Percentiles rank a stretch among this genome's conserved stretches.
Evolutionary conservation across 2,329 filamentous ascomycete species (phyloP).

Genomic region (Aspergillus chevalieri): DNA sequence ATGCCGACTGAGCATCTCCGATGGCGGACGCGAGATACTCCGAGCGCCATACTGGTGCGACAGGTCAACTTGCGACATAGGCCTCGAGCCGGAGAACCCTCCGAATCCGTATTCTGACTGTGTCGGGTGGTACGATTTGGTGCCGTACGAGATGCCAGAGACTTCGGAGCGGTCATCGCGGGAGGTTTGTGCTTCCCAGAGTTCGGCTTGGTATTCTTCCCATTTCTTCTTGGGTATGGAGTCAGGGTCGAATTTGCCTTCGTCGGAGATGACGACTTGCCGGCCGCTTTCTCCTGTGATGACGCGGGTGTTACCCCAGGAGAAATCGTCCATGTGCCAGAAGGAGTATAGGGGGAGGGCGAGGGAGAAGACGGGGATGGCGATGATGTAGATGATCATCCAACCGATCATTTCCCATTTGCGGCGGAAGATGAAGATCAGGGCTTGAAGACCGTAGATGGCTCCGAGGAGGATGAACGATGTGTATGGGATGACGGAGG

Average conservation of each 20-base stretch:
- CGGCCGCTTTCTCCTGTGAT: slow-evolving; percentile 90
- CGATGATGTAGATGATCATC: slow-evolving; percentile 94
- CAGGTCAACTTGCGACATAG: slow-evolving; percentile 56
- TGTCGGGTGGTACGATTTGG: slow-evolving; percentile 62
- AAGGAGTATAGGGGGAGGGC: slow-evolving; percentile 88
- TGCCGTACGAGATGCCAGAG: slow-evolving; percentile 91
- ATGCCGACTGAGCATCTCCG: slow-evolving; percentile 61
- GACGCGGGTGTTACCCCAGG: slow-evolving; percentile 97
- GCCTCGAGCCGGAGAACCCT: slow-evolving; percentile 52
- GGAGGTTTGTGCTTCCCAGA: slow-evolving; percentile 93
- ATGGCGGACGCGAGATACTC: slow-evolving; percentile 65
- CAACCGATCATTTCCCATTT: slow-evolving; percentile 99
- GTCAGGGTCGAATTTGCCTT: slow-evolving; percentile 92
- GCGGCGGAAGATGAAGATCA: slow-evolving; percentile 92
- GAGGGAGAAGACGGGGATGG: slow-evolving; percentile 86
- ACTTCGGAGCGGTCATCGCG: slow-evolving; percentile 77
- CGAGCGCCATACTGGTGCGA: slow-evolving; percentile 34
- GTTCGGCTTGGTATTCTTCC: slow-evolving; percentile 97
- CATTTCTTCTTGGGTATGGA: slow-evolving; percentile 96
- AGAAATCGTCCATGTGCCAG: slow-evolving; percentile 99
- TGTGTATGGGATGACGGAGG: slow-evolving; percentile 67
- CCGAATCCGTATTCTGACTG: slow-evolving; percentile 63
- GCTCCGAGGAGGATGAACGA: slow-evolving; percentile 85
- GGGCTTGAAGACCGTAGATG: slow-evolving; percentile 94
- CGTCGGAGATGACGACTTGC: slow-evolving; percentile 88